Base-by-base conservation (phyloP, 2,329 filamentous ascomycete genomes). In the Neofusicoccum ribis region DNA sequence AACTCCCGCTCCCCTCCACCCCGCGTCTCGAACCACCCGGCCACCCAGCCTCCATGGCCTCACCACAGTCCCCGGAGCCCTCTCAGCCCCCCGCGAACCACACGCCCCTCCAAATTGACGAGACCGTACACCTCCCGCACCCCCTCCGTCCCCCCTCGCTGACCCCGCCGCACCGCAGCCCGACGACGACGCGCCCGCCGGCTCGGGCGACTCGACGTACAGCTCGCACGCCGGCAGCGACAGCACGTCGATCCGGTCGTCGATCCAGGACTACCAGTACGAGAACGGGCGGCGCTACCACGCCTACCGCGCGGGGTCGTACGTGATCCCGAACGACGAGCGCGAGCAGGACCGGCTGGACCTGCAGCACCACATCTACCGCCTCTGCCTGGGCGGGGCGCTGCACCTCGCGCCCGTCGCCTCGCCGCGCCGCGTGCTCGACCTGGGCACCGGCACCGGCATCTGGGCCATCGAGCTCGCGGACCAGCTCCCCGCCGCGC, bases 401-500 rank as follows among this genome's bases (percentile, higher is more conserved):
- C 64, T 73, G n/a, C 68, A 67, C 34, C 66, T 70, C n/a, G 69
- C 70, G 9, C 70, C 70, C 3, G 7, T 64, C 70, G 9, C 59
- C 20, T 27, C 47, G 36, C 36, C 31, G 37, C 47, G 56, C 52
- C 47, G 37, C 5, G 62, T 73, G 1, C 70, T 76, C 2, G 74
- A 76, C 34, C 68, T 76, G 11, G 73, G 74, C 3, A 72, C 70
- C 12, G 74, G 74, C 37, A 76, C 74, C 2, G 74, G 74, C 4
- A 75, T 75, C 58, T 76, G 74, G 74, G 69, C 75, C 9, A 77
- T 77, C 49, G 72, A 72, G 56, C 66, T 75, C 17, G 70, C 73
- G 9, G 73, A 76, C 41, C 71, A 74, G 43, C 71, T 75, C 56
- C 73, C 74, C 3, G 73, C 71, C 9, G 72, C 73, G 3, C 64